phyloP scores from a whole-genome alignment of 495 filamentous ascomycete genomes.

The Pseudomonodictys pantanalensis region DNA sequence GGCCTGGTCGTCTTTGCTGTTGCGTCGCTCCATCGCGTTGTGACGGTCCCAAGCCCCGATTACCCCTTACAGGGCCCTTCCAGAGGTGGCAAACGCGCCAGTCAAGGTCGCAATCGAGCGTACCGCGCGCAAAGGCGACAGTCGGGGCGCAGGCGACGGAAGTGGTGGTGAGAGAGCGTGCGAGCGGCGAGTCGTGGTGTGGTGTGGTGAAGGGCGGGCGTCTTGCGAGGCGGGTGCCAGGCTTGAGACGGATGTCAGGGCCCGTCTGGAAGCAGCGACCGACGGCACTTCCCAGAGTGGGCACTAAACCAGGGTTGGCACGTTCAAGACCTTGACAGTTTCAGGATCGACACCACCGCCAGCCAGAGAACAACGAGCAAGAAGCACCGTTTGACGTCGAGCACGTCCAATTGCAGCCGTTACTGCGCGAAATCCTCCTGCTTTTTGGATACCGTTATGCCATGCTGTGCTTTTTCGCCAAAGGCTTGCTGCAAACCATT shows the following conservation, averaged over 20 bases:
- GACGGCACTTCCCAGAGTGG: constrained; percentile 24
- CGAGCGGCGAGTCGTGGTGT: constrained; percentile 10
- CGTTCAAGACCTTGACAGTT: constrained; percentile 17
- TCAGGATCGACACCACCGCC: constrained; percentile 17
- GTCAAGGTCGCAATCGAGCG: constrained; percentile 8
- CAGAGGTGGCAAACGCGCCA: constrained; percentile 3
- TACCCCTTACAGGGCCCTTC: constrained; percentile 4
- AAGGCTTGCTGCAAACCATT: background rate
- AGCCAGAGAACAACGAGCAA: background rate
- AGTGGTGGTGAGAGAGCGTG: constrained; percentile 3
- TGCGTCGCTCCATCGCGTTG: constrained; percentile 34
- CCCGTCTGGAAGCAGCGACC: constrained; percentile 5
- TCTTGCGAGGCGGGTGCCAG: background rate
- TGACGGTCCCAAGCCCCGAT: constrained; percentile 3
- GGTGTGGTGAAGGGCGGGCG: constrained; percentile 6
- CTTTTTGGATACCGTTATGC: no score
- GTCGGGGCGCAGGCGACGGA: constrained; percentile 1
- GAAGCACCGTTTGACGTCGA: background rate
- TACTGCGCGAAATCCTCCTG: background rate
- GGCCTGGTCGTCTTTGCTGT: constrained; percentile 18
- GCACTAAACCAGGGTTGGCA: constrained; percentile 14
- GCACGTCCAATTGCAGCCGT: constrained; percentile 7
- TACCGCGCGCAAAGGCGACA: background rate
- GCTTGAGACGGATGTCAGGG: constrained; percentile 11
- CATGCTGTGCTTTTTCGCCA: background rate